Evolutionary conservation across 2,329 filamentous ascomycete genomes (phyloP).

Genomic region (Alternaria novae-zelandiae): DNA sequence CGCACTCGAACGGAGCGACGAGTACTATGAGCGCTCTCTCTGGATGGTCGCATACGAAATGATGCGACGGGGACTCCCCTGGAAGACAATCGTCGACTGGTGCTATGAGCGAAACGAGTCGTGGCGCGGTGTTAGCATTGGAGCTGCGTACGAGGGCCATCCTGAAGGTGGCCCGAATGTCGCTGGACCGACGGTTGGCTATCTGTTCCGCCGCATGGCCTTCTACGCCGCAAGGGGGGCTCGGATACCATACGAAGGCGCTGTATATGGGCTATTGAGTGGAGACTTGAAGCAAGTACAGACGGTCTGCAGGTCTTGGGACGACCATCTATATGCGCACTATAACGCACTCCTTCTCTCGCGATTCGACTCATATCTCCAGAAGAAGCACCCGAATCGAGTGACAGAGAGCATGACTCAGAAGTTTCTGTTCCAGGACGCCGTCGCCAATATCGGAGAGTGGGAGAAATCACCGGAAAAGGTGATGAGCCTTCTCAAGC

Average conservation of each 20-base stretch:
- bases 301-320: constrained; percentile 78
- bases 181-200: constrained; percentile 49
- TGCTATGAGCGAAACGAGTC: constrained; percentile 83
- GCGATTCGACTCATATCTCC: constrained; percentile 77
- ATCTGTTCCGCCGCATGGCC: constrained; percentile 79
- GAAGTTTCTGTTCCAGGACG: constrained; percentile 69
- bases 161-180: constrained; percentile 50
- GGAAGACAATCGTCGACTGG: constrained; percentile 80
- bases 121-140: constrained; percentile 87
- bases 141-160: constrained; percentile 64
- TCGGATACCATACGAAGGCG: constrained; percentile 79
- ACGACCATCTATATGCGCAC: constrained; percentile 84
- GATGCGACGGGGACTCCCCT: constrained; percentile 79
- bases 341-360: constrained; percentile 85
- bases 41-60: constrained; percentile 97
- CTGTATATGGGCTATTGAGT: constrained; percentile 88
- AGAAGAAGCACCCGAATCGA: constrained; percentile 59
- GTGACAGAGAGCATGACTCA: constrained; percentile 62
- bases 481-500: constrained; percentile 67
- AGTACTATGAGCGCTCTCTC: constrained; percentile 86
- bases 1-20: constrained; percentile 79
- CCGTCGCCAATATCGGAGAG: constrained; percentile 67
- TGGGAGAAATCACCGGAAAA: constrained; percentile 58
- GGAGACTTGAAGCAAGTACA: constrained; percentile 82
- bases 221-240: constrained; percentile 73